phyloP scores from a whole-genome alignment of 495 filamentous ascomycete genomes.

The Trichoderma asperelloides region DNA sequence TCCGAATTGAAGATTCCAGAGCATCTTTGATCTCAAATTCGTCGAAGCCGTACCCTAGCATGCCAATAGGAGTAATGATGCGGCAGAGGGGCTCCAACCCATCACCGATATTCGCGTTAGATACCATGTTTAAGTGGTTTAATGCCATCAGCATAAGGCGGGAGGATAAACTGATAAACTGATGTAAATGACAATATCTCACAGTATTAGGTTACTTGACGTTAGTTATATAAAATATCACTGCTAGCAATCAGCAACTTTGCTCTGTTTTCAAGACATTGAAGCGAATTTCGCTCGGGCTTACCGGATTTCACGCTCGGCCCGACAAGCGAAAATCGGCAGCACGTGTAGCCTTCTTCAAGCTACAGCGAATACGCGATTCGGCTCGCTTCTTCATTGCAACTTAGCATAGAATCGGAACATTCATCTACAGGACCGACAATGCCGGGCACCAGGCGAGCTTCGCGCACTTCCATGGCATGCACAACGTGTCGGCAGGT shows the following conservation, averaged over 20 bases:
- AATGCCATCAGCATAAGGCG: not conserved
- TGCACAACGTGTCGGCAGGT: not conserved
- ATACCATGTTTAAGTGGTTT: not conserved
- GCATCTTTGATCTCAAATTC: conserved; percentile 22
- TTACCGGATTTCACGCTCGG: not conserved
- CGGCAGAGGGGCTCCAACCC: not conserved
- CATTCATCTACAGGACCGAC: not conserved
- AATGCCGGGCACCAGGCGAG: not conserved
- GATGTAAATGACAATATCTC: too few species aligned
- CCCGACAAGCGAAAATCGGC: not conserved
- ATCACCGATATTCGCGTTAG: not conserved
- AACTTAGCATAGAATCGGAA: not conserved
- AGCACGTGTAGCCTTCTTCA: not conserved
- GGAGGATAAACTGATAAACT: too few species aligned
- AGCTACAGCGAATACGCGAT: not conserved
- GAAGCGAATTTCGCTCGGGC: not conserved
- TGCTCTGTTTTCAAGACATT: not conserved
- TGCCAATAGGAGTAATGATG: conserved; percentile 40
- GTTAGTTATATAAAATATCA: not conserved
- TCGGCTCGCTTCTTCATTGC: not conserved
- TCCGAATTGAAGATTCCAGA: conserved; percentile 20
- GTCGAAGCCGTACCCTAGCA: conserved; percentile 41
- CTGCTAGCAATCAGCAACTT: not conserved
- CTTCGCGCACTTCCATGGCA: not conserved
- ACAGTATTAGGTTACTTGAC: too few species aligned